phyloP scores from a whole-genome alignment of 768 basidiomycete species.

The Leucogyrophana mollusca region DNA sequence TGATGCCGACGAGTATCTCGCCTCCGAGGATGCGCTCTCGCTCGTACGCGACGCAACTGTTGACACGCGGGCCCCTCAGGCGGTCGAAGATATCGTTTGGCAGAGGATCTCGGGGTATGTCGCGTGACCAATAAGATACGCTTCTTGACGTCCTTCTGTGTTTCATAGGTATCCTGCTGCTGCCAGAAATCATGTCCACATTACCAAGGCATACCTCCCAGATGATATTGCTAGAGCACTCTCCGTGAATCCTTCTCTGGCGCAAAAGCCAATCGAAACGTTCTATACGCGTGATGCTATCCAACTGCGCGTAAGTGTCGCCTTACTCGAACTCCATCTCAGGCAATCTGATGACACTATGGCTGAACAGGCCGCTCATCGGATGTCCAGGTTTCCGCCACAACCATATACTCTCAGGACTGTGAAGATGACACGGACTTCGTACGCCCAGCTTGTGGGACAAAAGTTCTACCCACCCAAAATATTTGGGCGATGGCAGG shows the following conservation, averaged over 20 bases:
- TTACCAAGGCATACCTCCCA: conserved; percentile 78
- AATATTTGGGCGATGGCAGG: conserved; percentile 75
- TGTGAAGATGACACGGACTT: conserved; percentile 82
- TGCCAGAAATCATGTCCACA: conserved; percentile 67
- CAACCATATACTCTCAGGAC: conserved; percentile 55
- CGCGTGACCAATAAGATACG: background rate
- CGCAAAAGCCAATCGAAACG: conserved; percentile 85
- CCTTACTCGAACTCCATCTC: background rate
- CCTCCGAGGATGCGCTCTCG: conserved; percentile 58
- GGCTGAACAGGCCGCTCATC: conserved; percentile 68
- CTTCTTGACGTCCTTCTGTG: background rate
- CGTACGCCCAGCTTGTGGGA: conserved; percentile 90
- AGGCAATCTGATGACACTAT: conserved; percentile 1
- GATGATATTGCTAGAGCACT: conserved; percentile 76
- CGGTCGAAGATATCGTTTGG: conserved; percentile 69
- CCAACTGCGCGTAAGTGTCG: conserved; percentile 72
- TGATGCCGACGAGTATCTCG: conserved; percentile 52
- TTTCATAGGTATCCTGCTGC: conserved; percentile 66
- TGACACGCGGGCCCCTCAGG: conserved; percentile 58
- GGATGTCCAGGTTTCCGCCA: conserved; percentile 90
- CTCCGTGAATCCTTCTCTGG: conserved; percentile 55
- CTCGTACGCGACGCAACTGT: conserved; percentile 53
- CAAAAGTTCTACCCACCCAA: conserved; percentile 94
- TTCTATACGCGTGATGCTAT: conserved; percentile 96
- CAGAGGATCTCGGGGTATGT: conserved; percentile 63